Base-by-base conservation (phyloP, 352 stramenopile species). In the Globisporangium nunn region DNA sequence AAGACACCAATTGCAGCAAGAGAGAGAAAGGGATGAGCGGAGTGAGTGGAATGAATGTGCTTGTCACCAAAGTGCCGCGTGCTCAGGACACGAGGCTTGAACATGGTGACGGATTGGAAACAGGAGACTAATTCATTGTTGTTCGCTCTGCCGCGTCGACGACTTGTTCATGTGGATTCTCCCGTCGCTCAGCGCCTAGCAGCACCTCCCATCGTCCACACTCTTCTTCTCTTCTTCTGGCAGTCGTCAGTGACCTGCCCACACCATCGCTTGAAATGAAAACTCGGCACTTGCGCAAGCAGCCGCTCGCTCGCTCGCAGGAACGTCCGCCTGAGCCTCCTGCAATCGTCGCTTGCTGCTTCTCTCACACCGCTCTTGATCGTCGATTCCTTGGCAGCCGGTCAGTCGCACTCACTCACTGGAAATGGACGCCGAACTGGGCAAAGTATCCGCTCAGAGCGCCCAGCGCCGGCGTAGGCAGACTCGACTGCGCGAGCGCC, bases 371-470 rank as follows among this genome's bases (percentile, higher is more conserved):
- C 37, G 11, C 8, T 2, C 37, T 48, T 15, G n/a, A 3, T 4
- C 29, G 5, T 15, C 18, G 6, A 28, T 6, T 48, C 10, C 17
- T 11, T 48, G 3, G 43, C 43, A 28, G 17, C 23, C 23, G 23
- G 23, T 48, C 43, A n/a, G 17, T 48, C 18, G 28, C 43, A 56
- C 78, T 48, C 18, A 17, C 43, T 62, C 78, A 91, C 61, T 85
- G 75, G 74, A 87, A 89, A 17, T 70, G 67, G 31, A 82, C 58
- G 52, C 83, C 82, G 67, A 79, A 78, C 66, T 88, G 75, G 15
- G 59, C 53, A 70, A 89, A 89, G 64, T 88, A 89, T 37, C 57
- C 62, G 58, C 85, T 64, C 54, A 91, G 62, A 17, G 64, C 56
- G 18, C 46, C 57, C n/a, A 73, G 23, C 47, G 65, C 65, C 2